Percentiles rank a stretch among this genome's conserved stretches.
These are phyloP conservation scores for Boletus huronensis DNA, from an alignment of 768 basidiomycete species.

Conservation along the genomic window DNA sequence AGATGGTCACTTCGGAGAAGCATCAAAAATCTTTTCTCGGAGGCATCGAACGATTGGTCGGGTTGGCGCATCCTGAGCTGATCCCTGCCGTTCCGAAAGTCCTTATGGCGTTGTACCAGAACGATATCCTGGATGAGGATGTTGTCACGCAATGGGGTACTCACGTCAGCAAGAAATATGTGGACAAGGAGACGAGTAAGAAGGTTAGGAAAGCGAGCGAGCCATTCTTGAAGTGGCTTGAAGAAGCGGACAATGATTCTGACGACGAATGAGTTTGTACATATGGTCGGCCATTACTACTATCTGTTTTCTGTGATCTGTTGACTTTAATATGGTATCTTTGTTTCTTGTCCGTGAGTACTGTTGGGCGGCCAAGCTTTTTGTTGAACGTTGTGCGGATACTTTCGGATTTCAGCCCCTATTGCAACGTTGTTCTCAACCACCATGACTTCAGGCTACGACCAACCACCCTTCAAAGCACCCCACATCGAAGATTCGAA, in stretches of 20 bases:
- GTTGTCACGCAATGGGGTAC: conserved; percentile 91
- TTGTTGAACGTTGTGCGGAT: neutral
- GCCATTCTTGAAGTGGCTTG: conserved; percentile 95
- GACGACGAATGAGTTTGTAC: conserved; percentile 27
- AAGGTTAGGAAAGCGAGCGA: conserved; percentile 93
- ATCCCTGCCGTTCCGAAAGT: conserved; percentile 79
- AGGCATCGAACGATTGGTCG: conserved; percentile 85
- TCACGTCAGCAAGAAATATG: conserved; percentile 94
- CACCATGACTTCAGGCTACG: conserved; percentile 15
- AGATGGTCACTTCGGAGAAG: conserved; percentile 92
- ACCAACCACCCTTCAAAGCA: conserved; percentile 35
- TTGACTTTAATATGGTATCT: conserved; percentile 4
- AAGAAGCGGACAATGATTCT: conserved; percentile 76
- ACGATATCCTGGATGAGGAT: conserved; percentile 89
- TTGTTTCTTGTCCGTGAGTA: neutral
- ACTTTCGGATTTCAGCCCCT: neutral
- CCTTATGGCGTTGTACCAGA: conserved; percentile 91
- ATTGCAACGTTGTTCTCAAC: neutral
- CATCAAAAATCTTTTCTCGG: conserved; percentile 94
- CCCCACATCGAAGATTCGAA: conserved; percentile 46
- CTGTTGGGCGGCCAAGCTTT: neutral
- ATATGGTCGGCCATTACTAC: neutral
- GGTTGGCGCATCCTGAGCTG: conserved; percentile 68
- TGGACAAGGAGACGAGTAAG: conserved; percentile 92
- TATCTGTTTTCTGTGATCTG: conserved; percentile 12